These are phyloP conservation scores for Recurvomyces mirabilis DNA, from an alignment of 495 filamentous ascomycete genomes.

Conservation along the genomic window DNA sequence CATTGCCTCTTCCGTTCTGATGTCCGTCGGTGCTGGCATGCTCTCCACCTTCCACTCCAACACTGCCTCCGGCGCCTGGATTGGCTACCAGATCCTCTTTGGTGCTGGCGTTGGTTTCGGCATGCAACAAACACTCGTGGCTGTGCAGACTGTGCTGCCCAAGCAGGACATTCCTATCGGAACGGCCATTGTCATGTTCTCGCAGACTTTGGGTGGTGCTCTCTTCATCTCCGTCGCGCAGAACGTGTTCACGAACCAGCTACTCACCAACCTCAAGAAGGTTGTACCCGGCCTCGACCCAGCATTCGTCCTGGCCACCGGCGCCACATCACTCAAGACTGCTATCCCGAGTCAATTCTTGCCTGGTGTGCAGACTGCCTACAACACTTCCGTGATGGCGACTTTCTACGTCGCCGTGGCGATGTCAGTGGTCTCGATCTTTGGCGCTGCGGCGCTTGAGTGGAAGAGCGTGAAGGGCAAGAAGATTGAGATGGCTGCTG, in stretches of 20 bases:
- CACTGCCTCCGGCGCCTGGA: conserved; percentile 46
- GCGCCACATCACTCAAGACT: conserved; percentile 54
- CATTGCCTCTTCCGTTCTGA: conserved; percentile 40
- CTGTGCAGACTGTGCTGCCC: conserved; percentile 17
- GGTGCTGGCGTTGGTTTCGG: conserved; percentile 54
- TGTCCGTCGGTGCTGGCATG: conserved; percentile 50
- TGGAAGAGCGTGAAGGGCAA: conserved; percentile 82
- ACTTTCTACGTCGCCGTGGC: conserved; percentile 61
- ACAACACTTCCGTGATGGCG: conserved; percentile 56
- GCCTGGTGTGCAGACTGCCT: conserved; percentile 49
- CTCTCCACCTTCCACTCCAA: conserved; percentile 47
- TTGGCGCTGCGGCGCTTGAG: conserved; percentile 53
- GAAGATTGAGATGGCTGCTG: conserved; percentile 53
- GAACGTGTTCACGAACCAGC: conserved; percentile 64
- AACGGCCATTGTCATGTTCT: conserved; percentile 46
- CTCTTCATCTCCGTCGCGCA: conserved; percentile 57
- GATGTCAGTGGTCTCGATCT: conserved; percentile 46
- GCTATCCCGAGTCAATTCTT: conserved; percentile 32
- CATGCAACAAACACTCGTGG: conserved; percentile 18
- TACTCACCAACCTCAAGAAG: conserved; percentile 44
- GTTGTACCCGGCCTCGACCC: conserved; percentile 42
- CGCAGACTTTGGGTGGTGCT: conserved; percentile 60
- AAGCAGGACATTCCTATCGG: conserved; percentile 14
- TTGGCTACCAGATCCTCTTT: conserved; percentile 58
- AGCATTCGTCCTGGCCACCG: conserved; percentile 41